Conservation (phyloP, 768 basidiomycete species). For the Collybiopsis confluens region DNA sequence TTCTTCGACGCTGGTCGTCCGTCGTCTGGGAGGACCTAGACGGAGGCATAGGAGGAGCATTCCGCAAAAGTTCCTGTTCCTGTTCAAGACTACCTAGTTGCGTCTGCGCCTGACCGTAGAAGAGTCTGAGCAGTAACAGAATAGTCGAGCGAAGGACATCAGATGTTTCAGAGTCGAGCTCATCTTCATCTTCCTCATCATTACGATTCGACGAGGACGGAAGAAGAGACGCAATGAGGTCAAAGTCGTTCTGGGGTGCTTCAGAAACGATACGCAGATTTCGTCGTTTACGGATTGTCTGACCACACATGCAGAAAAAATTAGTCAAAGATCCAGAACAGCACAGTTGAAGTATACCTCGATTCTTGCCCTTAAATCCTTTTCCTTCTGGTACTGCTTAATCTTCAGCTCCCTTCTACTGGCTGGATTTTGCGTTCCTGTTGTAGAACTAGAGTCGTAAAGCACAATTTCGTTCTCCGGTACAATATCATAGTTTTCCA, state of each 20-base stretch:
- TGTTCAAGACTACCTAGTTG: conserved; percentile 66
- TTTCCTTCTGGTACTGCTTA: conserved; percentile 83
- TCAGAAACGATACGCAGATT: conserved; percentile 32
- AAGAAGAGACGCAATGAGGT: conserved; percentile 62
- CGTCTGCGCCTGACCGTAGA: conserved; percentile 63
- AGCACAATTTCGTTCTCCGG: conserved; percentile 55
- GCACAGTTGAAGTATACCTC: conserved; percentile 64
- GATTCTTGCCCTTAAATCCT: conserved; percentile 66
- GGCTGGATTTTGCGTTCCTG: conserved; percentile 56
- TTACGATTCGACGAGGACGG: conserved; percentile 24
- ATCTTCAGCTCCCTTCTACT: conserved; percentile 86
- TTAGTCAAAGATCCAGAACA: too few species aligned
- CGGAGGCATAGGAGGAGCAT: conserved; percentile 36
- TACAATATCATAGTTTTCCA: conserved; percentile 67
- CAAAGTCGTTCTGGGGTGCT: conserved; percentile 45
- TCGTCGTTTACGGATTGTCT: conserved; percentile 55
- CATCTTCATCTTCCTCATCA: conserved; percentile 32
- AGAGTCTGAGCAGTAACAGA: conserved; percentile 68
- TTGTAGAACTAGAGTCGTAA: conserved; percentile 47
- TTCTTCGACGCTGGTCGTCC: conserved; percentile 33
- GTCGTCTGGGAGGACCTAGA: conserved; percentile 25
- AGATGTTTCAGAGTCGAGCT: conserved; percentile 56
- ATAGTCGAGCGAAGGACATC: conserved; percentile 63
- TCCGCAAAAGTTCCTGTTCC: conserved; percentile 66
- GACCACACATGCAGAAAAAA: too few species aligned